phyloP scores from a whole-genome alignment of 2,329 filamentous ascomycete genomes.

The Alternaria ethzedia region DNA sequence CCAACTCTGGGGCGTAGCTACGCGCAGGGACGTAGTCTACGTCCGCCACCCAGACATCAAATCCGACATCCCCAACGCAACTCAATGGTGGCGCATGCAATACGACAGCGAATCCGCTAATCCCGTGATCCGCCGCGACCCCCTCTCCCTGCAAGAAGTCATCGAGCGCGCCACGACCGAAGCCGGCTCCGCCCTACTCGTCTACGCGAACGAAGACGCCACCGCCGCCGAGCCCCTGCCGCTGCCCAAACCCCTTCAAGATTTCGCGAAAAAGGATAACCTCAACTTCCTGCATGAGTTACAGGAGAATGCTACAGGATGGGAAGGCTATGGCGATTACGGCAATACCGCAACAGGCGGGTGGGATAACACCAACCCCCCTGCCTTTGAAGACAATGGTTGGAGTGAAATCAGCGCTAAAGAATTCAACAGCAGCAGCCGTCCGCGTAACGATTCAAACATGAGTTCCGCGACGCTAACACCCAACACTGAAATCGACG shows the following conservation, averaged over 20 bases:
- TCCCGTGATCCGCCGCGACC: slow-evolving; percentile 36
- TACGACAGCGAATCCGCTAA: slow-evolving; percentile 37
- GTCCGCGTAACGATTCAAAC: slow-evolving; percentile 18
- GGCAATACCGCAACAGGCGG: slow-evolving; percentile 11
- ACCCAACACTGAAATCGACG: slow-evolving; percentile 41
- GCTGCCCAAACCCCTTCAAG: slow-evolving; percentile 34
- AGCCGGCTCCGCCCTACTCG: slow-evolving; percentile 59
- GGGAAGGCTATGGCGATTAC: slow-evolving; percentile 19
- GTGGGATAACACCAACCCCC: slow-evolving; percentile 22
- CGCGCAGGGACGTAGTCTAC: slow-evolving; percentile 64
- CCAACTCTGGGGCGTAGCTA: slow-evolving; percentile 64
- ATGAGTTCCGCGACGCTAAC: slow-evolving; percentile 42
- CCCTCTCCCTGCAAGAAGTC: slow-evolving; percentile 60
- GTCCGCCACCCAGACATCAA: slow-evolving; percentile 53
- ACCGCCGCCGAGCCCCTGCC: slow-evolving; percentile 21
- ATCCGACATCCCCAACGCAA: slow-evolving; percentile 22
- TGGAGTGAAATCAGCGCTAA: slow-evolving; percentile 30
- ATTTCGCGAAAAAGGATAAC: slow-evolving; percentile 60
- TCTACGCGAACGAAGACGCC: slow-evolving; percentile 63
- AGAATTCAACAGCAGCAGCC: slow-evolving; percentile 20
- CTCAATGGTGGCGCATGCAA: slow-evolving; percentile 47
- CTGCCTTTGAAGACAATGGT: slow-evolving; percentile 22
- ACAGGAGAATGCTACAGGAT: slow-evolving; percentile 18
- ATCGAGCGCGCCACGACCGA: slow-evolving; percentile 61
- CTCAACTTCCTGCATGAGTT: slow-evolving; percentile 42